Evolutionary conservation across 495 filamentous ascomycete genomes (phyloP), one percentile per base, ranked within the genome.

Genomic region (Thozetella sp.): DNA sequence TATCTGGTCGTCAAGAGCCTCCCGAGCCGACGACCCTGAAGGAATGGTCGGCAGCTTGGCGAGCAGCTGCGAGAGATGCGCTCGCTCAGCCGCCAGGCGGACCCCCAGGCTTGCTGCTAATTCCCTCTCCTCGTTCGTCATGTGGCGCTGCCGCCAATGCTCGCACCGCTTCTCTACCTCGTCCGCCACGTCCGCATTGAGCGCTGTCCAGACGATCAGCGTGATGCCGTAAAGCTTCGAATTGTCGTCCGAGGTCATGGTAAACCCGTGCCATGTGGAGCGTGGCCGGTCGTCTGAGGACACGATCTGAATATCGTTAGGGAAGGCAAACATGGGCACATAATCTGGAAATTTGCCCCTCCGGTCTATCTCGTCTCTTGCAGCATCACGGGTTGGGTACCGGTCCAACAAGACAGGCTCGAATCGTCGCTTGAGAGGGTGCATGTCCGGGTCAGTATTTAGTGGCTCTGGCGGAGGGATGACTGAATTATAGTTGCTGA

Each of bases 281-380:
- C 93, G 82, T 1, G 95, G 95, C 60, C 92, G 84, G 68, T 98
- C 93, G 67, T 99, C 95, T 1, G 92, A 92, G 10, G 95, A 97
- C 9, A 98, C 91, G 54, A 99, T 94, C 57, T 92, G 92, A 65
- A 99, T 92, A 74, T 99, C 95, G 72, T 99, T 97, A 25, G 95
- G 95, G 67, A 98, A 99, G 22, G 95, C 93, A 67, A 98, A 99
- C 95, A 99, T 98, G 24, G 95, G 95, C 37, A 99, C 92, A 65
- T 97, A 98, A 68, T 99, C 94, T 2, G 95, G 95, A 70, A 99
- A 97, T 54, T 86, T 86, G 46, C 92, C 93, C 66, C 95, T 87
- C 67, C 90, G 84, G 67, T 90, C 87, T 57, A 86, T 64, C 62
- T 96, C 92, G 24, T 97, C 94, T 20, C 76, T 78, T n/a, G 84